These are phyloP conservation scores for Pleoardoris graminearum DNA, from an alignment of 2,329 filamentous ascomycete species.

Conservation along the genomic window DNA sequence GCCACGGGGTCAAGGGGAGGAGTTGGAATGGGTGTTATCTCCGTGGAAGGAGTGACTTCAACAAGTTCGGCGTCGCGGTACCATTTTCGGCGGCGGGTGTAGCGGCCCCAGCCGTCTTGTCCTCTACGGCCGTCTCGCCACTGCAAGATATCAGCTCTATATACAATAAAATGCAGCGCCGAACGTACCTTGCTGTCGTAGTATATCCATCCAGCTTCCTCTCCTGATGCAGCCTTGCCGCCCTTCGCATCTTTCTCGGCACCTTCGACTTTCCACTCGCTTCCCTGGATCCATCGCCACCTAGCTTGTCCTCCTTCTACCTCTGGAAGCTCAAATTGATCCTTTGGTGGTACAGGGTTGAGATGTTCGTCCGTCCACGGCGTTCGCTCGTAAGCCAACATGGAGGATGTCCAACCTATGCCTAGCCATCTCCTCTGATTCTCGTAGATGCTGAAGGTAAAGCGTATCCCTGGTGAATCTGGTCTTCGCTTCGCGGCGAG, in stretches of 20 bases:
- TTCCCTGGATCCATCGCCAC: constrained; percentile 83
- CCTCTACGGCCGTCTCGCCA: constrained; percentile 88
- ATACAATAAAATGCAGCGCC: background rate
- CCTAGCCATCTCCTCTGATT: constrained; percentile 96
- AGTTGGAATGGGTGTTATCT: constrained; percentile 50
- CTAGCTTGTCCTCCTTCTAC: constrained; percentile 65
- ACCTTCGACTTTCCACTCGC: constrained; percentile 85
- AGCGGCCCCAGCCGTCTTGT: constrained; percentile 89
- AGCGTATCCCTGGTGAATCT: constrained; percentile 77
- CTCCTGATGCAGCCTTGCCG: constrained; percentile 44
- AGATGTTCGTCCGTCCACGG: constrained; percentile 97
- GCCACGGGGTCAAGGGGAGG: constrained; percentile 39
- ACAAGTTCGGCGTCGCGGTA: constrained; percentile 94
- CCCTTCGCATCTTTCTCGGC: constrained; percentile 49
- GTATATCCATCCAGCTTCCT: constrained; percentile 86
- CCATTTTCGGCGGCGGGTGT: constrained; percentile 93
- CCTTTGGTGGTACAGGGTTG: constrained; percentile 74
- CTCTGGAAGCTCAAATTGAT: constrained; percentile 70
- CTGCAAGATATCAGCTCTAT: constrained; percentile 49
- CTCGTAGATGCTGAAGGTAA: constrained; percentile 95
- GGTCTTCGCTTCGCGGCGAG: constrained; percentile 47
- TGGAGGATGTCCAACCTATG: constrained; percentile 88
- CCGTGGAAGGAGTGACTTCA: constrained; percentile 61
- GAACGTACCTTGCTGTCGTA: constrained; percentile 86
- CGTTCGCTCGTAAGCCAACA: constrained; percentile 87